These are phyloP conservation scores for Tagetes patula DNA, from an alignment of 129 eudicot genomes.

Conservation along the genomic window DNA sequence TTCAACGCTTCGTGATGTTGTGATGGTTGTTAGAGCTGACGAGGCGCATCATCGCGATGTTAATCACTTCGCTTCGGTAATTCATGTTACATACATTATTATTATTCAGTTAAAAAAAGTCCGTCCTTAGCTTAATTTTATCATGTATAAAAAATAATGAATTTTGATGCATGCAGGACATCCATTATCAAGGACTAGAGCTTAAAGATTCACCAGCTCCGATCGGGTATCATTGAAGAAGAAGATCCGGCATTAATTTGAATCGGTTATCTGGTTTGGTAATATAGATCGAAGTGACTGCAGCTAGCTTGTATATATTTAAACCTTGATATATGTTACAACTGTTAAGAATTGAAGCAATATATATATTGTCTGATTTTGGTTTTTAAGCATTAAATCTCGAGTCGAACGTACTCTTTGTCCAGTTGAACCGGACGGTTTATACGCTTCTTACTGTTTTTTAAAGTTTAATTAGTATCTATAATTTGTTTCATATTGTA, in stretches of 20 bases:
- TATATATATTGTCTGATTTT: background rate
- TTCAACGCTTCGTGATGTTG: slow-evolving; percentile 92
- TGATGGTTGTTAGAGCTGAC: slow-evolving; percentile 85
- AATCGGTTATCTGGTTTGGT: slow-evolving; percentile 2
- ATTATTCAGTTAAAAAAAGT: background rate
- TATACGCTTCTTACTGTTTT: too few relatives aligned
- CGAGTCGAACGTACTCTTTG: too few relatives aligned
- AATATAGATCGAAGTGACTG: slow-evolving; percentile 23
- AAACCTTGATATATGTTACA: background rate
- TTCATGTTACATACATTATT: background rate
- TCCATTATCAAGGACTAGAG: slow-evolving; percentile 78
- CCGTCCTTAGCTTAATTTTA: too few relatives aligned
- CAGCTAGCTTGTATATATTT: slow-evolving; percentile 14
- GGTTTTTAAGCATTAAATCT: too few relatives aligned
- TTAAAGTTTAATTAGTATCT: too few relatives aligned
- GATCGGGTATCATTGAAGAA: slow-evolving; percentile 72
- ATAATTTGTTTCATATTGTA: too few relatives aligned
- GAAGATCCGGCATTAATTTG: background rate
- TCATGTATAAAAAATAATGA: too few relatives aligned
- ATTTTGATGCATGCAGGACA: slow-evolving; percentile 57
- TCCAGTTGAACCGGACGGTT: too few relatives aligned
- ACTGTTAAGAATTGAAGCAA: slow-evolving; percentile 16
- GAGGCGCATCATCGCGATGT: slow-evolving; percentile 99
- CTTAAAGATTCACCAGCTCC: slow-evolving; percentile 92
- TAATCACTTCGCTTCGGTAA: slow-evolving; percentile 96